Percentiles rank a stretch among this genome's conserved stretches.
phyloP scores from a whole-genome alignment of 1,284 basidiomycete genomes.

The Meripilus lineatus region DNA sequence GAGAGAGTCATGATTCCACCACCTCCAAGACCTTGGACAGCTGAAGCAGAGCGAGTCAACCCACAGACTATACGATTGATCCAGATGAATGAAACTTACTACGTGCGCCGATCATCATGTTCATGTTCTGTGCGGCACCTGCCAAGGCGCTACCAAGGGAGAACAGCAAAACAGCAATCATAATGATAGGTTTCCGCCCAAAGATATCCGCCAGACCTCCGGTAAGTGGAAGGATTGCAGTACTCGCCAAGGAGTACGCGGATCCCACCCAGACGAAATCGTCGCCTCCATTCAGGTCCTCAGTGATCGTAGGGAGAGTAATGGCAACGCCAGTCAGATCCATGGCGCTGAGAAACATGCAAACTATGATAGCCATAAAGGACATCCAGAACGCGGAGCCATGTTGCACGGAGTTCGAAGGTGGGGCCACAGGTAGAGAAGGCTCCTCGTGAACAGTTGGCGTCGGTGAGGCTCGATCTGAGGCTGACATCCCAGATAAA shows the following conservation, averaged over 20 bases:
- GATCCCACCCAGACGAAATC: conserved; percentile 28
- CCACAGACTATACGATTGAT: neutral
- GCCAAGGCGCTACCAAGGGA: conserved; percentile 13
- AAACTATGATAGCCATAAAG: conserved; percentile 16
- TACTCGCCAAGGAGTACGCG: conserved; percentile 21
- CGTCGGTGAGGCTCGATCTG: too few species aligned
- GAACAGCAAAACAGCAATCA: conserved; percentile 16
- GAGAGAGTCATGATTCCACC: conserved; percentile 31
- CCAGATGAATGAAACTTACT: conserved; percentile 8
- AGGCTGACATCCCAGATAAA: too few species aligned
- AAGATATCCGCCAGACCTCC: conserved; percentile 23
- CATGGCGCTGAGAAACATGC: conserved; percentile 21
- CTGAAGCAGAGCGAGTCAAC: conserved; percentile 9
- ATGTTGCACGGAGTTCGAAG: too few species aligned
- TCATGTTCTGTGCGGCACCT: conserved; percentile 16
- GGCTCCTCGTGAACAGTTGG: too few species aligned
- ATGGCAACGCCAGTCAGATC: conserved; percentile 22
- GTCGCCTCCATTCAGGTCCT: conserved; percentile 21
- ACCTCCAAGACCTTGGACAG: conserved; percentile 36
- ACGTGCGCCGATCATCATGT: conserved; percentile 14
- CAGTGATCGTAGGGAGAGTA: conserved; percentile 22
- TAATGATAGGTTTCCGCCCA: conserved; percentile 22
- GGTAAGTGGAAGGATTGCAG: conserved; percentile 21
- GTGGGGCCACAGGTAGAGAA: too few species aligned
- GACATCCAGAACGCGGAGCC: conserved; percentile 19